These are phyloP conservation scores for Penicillium concentricum DNA, from an alignment of 2,329 filamentous ascomycete genomes.

Conservation along the genomic window DNA sequence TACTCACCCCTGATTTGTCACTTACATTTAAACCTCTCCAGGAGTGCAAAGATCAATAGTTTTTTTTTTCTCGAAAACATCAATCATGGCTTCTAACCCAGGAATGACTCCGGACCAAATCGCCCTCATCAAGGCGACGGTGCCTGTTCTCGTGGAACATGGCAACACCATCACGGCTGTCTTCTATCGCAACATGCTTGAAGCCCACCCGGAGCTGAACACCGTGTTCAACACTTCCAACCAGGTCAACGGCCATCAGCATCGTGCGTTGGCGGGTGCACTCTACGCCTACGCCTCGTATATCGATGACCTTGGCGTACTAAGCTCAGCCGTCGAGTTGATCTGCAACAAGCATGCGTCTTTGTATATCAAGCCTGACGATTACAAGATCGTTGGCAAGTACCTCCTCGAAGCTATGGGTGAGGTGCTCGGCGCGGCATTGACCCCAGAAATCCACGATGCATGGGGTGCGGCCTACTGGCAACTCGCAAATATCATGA, in stretches of 20 bases:
- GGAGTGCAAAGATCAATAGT: neutral
- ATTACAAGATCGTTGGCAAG: constrained; percentile 69
- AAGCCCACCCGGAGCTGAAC: constrained; percentile 64
- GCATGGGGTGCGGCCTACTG: constrained; percentile 73
- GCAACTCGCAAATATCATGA: constrained; percentile 71
- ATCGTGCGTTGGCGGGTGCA: constrained; percentile 65
- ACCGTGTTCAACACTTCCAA: constrained; percentile 71
- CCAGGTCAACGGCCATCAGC: constrained; percentile 67
- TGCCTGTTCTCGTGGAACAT: constrained; percentile 66
- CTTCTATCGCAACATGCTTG: constrained; percentile 70
- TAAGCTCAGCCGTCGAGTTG: constrained; percentile 60
- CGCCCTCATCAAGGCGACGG: constrained; percentile 66
- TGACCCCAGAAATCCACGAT: constrained; percentile 62
- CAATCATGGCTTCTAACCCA: constrained; percentile 17
- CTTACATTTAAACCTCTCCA: neutral
- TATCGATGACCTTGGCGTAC: constrained; percentile 65
- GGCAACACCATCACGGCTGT: constrained; percentile 67
- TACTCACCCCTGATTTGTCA: neutral
- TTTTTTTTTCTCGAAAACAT: neutral
- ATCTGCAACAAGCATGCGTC: constrained; percentile 77
- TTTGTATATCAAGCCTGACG: constrained; percentile 65
- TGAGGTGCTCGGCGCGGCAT: constrained; percentile 64
- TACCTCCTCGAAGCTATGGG: constrained; percentile 67
- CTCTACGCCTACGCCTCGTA: constrained; percentile 71
- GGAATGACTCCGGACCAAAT: constrained; percentile 52